Percentiles rank a stretch among this genome's conserved stretches.
Conservation (phyloP, 2,329 filamentous ascomycete species). For the Trichophaea hybrida region DNA sequence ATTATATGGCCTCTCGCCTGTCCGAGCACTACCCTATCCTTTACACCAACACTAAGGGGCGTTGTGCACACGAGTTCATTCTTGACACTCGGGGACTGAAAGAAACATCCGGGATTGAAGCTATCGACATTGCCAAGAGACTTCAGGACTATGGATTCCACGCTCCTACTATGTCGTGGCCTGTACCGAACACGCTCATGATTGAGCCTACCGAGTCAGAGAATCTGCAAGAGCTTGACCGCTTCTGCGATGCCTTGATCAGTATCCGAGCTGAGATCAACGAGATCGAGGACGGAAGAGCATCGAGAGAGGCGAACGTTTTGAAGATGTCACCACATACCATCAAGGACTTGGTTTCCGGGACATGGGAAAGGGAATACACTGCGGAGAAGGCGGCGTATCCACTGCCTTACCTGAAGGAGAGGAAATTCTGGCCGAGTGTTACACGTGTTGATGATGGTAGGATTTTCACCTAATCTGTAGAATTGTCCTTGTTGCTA, state of each 20-base stretch:
- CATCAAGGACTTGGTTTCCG: constrained; percentile 59
- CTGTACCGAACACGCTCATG: constrained; percentile 89
- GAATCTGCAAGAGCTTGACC: constrained; percentile 79
- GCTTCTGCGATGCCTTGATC: constrained; percentile 82
- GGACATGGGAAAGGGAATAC: constrained; percentile 74
- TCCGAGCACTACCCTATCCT: constrained; percentile 76
- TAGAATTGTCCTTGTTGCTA: constrained; percentile 22
- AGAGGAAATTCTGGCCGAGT: constrained; percentile 97
- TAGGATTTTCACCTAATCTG: constrained; percentile 36
- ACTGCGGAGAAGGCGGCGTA: constrained; percentile 72
- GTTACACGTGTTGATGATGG: constrained; percentile 79
- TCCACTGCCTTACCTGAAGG: constrained; percentile 62
- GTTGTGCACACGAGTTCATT: constrained; percentile 96
- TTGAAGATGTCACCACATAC: constrained; percentile 82
- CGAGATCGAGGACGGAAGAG: constrained; percentile 64
- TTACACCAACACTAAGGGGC: constrained; percentile 79
- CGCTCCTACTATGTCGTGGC: constrained; percentile 93
- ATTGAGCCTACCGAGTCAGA: constrained; percentile 95
- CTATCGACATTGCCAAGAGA: constrained; percentile 89
- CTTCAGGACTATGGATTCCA: constrained; percentile 97
- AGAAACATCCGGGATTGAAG: constrained; percentile 68
- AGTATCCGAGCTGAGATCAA: constrained; percentile 74
- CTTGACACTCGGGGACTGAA: constrained; percentile 77
- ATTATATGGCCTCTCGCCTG: constrained; percentile 84
- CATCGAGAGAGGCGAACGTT: constrained; percentile 63